Evolutionary conservation across 2,329 filamentous ascomycete species (phyloP).

Genomic region (Lachnellula willkommii): DNA sequence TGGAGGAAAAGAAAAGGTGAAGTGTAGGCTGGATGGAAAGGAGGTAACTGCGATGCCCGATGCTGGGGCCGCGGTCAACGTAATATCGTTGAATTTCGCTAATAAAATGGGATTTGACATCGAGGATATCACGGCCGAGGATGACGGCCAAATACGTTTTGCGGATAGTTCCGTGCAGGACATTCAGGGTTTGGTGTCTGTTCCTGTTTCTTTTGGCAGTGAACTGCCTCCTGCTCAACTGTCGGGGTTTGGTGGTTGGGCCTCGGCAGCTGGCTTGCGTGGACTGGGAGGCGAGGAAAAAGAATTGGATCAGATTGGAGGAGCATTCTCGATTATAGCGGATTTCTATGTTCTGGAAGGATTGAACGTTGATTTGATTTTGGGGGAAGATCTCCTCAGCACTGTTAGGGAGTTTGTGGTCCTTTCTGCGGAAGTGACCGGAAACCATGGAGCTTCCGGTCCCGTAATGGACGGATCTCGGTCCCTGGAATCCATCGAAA

Average conservation of each 20-base stretch:
- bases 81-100: constrained; percentile 5
- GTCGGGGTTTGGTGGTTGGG: background rate
- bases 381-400: constrained; percentile 3
- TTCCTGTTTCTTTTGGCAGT: constrained; percentile 4
- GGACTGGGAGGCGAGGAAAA: background rate
- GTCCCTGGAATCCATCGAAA: background rate
- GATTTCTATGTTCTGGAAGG: constrained; percentile 1
- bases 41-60: background rate
- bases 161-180: background rate
- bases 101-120: background rate
- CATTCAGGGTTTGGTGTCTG: background rate
- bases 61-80: constrained; percentile 4
- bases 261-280: background rate
- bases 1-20: background rate
- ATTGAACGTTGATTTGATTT: constrained; percentile 1
- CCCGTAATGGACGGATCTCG: background rate
- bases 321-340: background rate
- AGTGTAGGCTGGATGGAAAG: constrained; percentile 2
- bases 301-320: background rate
- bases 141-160: background rate
- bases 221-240: background rate
- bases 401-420: background rate
- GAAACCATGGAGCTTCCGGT: background rate
- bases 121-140: background rate
- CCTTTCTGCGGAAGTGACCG: background rate